These are phyloP conservation scores for Fusarium buharicum DNA, from an alignment of 2,329 filamentous ascomycete species.

Conservation along the genomic window DNA sequence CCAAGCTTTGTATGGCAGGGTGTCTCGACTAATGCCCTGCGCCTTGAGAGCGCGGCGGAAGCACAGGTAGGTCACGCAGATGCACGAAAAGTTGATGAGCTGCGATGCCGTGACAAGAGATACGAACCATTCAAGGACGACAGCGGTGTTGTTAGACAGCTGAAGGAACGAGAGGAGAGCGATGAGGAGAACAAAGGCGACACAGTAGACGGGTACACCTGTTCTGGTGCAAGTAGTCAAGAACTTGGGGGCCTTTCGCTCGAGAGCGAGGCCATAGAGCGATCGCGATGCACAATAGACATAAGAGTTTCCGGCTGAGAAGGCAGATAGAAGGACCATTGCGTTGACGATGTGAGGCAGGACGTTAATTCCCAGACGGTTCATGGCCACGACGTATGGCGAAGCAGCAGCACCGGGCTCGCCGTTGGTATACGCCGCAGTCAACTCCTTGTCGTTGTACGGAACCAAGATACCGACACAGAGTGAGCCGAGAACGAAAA, in stretches of 20 bases:
- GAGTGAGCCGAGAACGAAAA: conserved; percentile 80
- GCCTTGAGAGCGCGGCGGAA: conserved; percentile 76
- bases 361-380: conserved; percentile 68
- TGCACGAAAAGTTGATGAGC: conserved; percentile 76
- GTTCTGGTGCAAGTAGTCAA: conserved; percentile 69
- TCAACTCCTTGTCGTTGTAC: conserved; percentile 72
- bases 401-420: conserved; percentile 75
- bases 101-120: conserved; percentile 76
- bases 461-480: conserved; percentile 77
- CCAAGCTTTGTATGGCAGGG: conserved; percentile 75
- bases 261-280: conserved; percentile 74
- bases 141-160: conserved; percentile 71
- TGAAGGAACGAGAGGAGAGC: conserved; percentile 79
- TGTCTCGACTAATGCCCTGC: conserved; percentile 74
- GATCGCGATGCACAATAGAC: conserved; percentile 74
- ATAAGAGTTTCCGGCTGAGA: conserved; percentile 73
- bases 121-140: conserved; percentile 78
- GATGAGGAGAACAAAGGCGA: conserved; percentile 72
- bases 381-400: conserved; percentile 75
- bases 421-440: conserved; percentile 66
- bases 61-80: conserved; percentile 76
- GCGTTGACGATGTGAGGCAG: conserved; percentile 79
- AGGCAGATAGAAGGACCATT: conserved; percentile 73
- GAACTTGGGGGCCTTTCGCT: conserved; percentile 71
- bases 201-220: conserved; percentile 80